Base-by-base conservation (phyloP, 306 rosid species). In the Acacia melanoxylon region DNA sequence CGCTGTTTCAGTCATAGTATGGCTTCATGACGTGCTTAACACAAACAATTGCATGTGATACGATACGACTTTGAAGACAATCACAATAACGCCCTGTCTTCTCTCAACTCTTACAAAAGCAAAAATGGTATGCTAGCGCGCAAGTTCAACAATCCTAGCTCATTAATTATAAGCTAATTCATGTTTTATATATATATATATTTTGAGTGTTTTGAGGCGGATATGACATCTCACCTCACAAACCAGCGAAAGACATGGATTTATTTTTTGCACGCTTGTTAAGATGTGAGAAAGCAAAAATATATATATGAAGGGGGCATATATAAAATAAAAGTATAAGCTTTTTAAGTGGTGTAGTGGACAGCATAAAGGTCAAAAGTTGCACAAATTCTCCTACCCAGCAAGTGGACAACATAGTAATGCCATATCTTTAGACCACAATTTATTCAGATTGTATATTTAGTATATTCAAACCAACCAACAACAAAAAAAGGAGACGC, bases 1-100 rank as follows among this genome's bases (percentile, higher is more conserved):
- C 74, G 67, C 72, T 63, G 83, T 73, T 79, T 79, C 45, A 78
- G 80, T 80, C 86, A 65, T 67, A 85, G 83, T 27, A 82, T 80
- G 79, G 73, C 79, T 86, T 82, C 92, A 83, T 86, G 81, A 90
- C 98, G 92, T 90, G 97, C 97, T 74, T 81, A 79, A 82, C 83
- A 80, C 85, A 86, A 82, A 81, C 81, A 78, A 86, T 81, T 82
- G 82, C 83, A 75, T 80, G 72, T 80, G 74, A 78, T 29, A 2
- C n/a, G 31, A 29, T 61, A n/a, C 42, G 42, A 65, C 70, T 33
- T 69, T 76, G 77, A 59, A 76, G 78, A 76, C 29, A 42, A 29
- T 59, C 75, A 51, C 81, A 69, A 37, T 37, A 37, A 79, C 48
- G 74, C 79, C 84, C 52, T 77, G 83, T 37, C 69, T 42, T 42